Base-by-base conservation (phyloP, 331 rosid species). In the Quercus phellos region DNA sequence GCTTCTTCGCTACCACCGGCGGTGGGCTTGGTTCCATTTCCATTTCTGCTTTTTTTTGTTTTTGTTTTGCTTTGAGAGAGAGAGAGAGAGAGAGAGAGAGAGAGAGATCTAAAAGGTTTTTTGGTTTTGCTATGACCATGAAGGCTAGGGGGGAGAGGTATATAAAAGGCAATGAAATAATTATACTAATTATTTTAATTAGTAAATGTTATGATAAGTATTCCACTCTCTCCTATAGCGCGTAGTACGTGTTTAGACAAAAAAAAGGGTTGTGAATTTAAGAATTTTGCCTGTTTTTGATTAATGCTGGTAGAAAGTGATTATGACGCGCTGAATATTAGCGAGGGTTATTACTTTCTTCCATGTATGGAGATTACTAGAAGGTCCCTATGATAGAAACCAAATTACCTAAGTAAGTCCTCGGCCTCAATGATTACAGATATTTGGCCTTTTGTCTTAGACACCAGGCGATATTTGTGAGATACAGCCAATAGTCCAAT, bases 1-100 rank as follows among this genome's bases (percentile, higher is more conserved):
- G 70, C 77, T 91, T 95, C 81, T 88, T 92, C 17, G 88, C 90
- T 24, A 80, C 87, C 74, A 74, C 75, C 2, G 84, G 74, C 2
- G 84, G 74, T 12, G 90, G 75, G 69, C 75, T 87, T 54, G 81
- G 24, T n/a, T 87, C 86, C 9, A 87, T 85, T 81, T 92, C 98
- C 99, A 94, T 94, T 63, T 79, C 21, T 30, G 0, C 1, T 51
- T 56, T 72, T 72, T 68, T 29, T 0, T 29, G 18, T 21, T 13
- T 35, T 53, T 69, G 67, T 72, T 68, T 66, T 10, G 64, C 68
- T 27, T 64, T 26, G 76, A 43, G 24, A 22, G 24, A 22, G 24
- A 22, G 24, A 22, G 76, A 43, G 82, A 72, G 73, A 27, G 75
- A 14, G 74, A 55, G 68, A 30, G 84, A 58, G 75, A 63, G 76